Conservation (phyloP, 2,329 filamentous ascomycete genomes). For the Aspergillus oerlinghausenensis region DNA sequence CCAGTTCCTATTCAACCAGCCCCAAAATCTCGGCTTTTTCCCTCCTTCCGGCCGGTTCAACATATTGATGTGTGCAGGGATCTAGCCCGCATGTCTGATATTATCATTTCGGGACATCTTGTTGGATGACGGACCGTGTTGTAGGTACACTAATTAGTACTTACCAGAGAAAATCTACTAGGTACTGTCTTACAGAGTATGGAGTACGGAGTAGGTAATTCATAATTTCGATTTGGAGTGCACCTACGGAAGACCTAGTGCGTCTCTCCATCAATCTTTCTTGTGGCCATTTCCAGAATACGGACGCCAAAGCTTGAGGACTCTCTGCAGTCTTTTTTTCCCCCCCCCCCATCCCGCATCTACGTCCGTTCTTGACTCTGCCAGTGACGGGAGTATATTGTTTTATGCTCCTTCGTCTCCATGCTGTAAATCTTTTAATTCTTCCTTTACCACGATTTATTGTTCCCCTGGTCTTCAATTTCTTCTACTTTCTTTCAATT, state of each 20-base stretch:
- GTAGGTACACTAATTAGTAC: not conserved
- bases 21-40: conserved; percentile 13
- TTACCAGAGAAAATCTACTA: not conserved
- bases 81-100: not conserved
- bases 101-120: not conserved
- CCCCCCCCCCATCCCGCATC: conserved; percentile 3
- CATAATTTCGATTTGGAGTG: not conserved
- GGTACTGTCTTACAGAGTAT: too few species aligned
- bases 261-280: not conserved
- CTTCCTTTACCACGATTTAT: conserved; percentile 4
- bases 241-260: not conserved
- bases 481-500: not conserved
- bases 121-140: not conserved
- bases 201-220: not conserved
- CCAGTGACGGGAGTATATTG: not conserved
- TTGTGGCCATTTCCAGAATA: too few species aligned
- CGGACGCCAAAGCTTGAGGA: not conserved
- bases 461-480: not conserved
- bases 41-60: conserved; percentile 25
- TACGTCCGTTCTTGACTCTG: conserved; percentile 5
- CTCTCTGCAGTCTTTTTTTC: conserved; percentile 24
- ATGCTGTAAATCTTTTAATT: conserved; percentile 24
- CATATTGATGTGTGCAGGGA: conserved; percentile 9
- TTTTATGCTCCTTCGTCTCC: conserved; percentile 3
- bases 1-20: conserved; percentile 29